Percentiles rank a stretch among this genome's conserved stretches.
Evolutionary conservation across 768 basidiomycete species (phyloP).

Genomic region (Mycena vulgaris): DNA sequence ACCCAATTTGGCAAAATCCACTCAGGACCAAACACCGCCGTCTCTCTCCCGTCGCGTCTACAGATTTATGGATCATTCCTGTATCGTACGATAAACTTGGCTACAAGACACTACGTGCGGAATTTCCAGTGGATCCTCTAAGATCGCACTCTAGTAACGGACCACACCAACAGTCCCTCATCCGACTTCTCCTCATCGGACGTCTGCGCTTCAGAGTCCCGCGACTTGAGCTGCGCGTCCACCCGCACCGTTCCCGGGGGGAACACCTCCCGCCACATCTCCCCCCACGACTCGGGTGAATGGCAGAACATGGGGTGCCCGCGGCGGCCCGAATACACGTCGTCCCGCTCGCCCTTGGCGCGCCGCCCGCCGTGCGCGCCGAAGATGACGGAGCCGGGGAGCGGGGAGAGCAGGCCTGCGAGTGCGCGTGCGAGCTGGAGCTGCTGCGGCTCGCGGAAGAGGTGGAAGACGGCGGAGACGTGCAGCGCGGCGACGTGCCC

Average conservation of each 20-base stretch:
- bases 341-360: constrained; percentile 48
- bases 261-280: constrained; percentile 56
- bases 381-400: constrained; percentile 53
- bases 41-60: too few relatives aligned
- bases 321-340: constrained; percentile 8
- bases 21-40: too few relatives aligned
- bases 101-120: not conserved
- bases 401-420: constrained; percentile 51
- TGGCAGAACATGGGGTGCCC: constrained; percentile 55
- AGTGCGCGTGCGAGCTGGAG: constrained; percentile 48
- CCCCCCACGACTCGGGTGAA: constrained; percentile 53
- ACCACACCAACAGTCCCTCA: constrained; percentile 29
- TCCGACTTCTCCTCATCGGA: not conserved
- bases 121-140: too few relatives aligned
- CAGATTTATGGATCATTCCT: too few relatives aligned
- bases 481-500: too few relatives aligned
- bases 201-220: not conserved
- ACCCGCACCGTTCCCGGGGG: constrained; percentile 45
- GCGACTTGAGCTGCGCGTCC: constrained; percentile 39
- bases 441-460: constrained; percentile 46
- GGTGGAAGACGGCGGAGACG: too few relatives aligned
- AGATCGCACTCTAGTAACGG: constrained; percentile 36
- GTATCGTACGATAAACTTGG: too few relatives aligned
- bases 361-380: constrained; percentile 55
- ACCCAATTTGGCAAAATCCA: too few relatives aligned